Base-by-base conservation (phyloP, 2,329 filamentous ascomycete species). In the Dothideomycetes sp. region DNA sequence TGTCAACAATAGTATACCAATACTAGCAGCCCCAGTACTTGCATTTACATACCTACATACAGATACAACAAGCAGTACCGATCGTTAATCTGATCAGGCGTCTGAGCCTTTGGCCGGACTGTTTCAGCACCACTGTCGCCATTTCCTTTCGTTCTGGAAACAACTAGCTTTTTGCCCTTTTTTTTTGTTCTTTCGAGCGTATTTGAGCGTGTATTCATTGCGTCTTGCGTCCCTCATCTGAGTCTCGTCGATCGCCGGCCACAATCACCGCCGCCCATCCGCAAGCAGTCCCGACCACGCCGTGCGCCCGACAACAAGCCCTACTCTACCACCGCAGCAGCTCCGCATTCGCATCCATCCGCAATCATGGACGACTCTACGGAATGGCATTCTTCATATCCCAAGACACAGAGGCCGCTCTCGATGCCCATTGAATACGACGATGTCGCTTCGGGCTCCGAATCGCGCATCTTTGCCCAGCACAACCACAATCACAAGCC, bases 371-470 rank as follows among this genome's bases (percentile, higher is more conserved):
- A 43, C n/a, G 46, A 46, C 5, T 25, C 41, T 9, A 33, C 33
- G 17, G 43, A 48, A 24, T 48, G 46, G 46, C 37, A 41, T 33
- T 35, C 36, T 3, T 42, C 46, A 6, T 48, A 37, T 36, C 46
- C 41, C 13, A 43, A 35, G 17, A 31, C 42, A 9, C 43, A 45
- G 37, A 40, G 46, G 31, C 46, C 46, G 7, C 33, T 46, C 7
- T 46, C 46, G 7, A 34, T 48, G 30, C 46, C 44, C 11, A 39
- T 45, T 30, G 39, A 39, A 29, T 48, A 45, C 43, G 46, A 48
- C 18, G 32, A 29, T 5, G 32, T n/a, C 24, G 32, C 38, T 15
- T 33, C 38, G 30, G 32, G 30, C 38, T 32, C 27, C 12, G 37
- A 32, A 18, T 28, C 37, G 29, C 35, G 35, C 27, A 39, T 39